Percentiles rank a stretch among this genome's conserved stretches.
These are phyloP conservation scores for Trichoderma harzianum DNA, from an alignment of 2,329 filamentous ascomycete species.

Conservation along the genomic window DNA sequence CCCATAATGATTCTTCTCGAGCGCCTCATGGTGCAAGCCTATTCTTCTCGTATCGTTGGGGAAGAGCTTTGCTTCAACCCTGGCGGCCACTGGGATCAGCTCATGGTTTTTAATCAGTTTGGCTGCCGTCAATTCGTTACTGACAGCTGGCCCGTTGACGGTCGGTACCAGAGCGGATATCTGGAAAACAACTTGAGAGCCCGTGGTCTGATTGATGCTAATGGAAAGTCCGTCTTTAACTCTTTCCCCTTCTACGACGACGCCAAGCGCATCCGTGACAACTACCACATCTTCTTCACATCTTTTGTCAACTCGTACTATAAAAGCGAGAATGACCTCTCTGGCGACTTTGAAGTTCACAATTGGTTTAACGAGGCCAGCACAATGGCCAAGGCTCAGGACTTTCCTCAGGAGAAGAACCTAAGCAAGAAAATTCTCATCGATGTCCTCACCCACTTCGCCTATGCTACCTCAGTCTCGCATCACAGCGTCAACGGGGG, in stretches of 20 bases:
- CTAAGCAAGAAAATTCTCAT: constrained; percentile 36
- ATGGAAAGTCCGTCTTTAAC: constrained; percentile 39
- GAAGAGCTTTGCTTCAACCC: constrained; percentile 27
- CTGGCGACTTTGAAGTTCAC: constrained; percentile 40
- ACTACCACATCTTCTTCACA: constrained; percentile 38
- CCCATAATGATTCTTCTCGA: constrained; percentile 40
- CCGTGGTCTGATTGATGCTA: constrained; percentile 39
- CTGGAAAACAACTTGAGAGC: constrained; percentile 35
- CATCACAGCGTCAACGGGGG: constrained; percentile 45
- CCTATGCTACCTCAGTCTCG: constrained; percentile 25
- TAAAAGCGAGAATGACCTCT: constrained; percentile 29
- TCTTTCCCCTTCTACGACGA: constrained; percentile 31
- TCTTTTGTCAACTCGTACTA: constrained; percentile 46
- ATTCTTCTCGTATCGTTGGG: constrained; percentile 22
- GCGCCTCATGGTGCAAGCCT: constrained; percentile 29
- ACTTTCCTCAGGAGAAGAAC: constrained; percentile 36
- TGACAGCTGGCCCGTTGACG: constrained; percentile 29
- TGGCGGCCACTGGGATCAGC: constrained; percentile 30
- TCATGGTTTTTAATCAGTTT: constrained; percentile 24
- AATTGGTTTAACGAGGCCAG: constrained; percentile 43
- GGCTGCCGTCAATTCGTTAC: constrained; percentile 28
- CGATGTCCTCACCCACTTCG: constrained; percentile 39
- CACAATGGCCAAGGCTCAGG: constrained; percentile 7
- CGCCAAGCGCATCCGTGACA: constrained; percentile 34
- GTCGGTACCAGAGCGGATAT: constrained; percentile 38